Conservation (phyloP, 1,139 yeast genomes). For the Lodderomyces jiufengensis region DNA sequence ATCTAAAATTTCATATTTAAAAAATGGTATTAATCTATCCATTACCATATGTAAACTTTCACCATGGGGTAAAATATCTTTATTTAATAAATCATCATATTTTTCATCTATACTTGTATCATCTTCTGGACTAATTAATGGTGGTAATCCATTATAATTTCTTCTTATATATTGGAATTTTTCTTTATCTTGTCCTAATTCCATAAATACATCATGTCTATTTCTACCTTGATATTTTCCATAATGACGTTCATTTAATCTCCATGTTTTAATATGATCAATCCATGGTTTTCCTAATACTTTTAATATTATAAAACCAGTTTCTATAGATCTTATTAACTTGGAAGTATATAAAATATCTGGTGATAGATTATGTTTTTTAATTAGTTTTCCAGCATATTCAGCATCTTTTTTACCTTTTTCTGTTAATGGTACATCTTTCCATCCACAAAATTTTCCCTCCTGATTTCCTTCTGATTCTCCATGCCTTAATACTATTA, state of each 20-base stretch:
- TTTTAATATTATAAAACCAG: conserved; percentile 58
- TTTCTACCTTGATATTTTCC: conserved; percentile 69
- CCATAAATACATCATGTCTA: conserved; percentile 49
- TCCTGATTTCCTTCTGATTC: conserved; percentile 71
- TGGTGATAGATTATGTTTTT: conserved; percentile 39
- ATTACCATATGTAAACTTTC: conserved; percentile 71
- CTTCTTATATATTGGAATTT: conserved; percentile 63
- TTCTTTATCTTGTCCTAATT: conserved; percentile 53
- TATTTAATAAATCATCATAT: conserved; percentile 28
- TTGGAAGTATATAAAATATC: conserved; percentile 62
- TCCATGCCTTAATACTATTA: conserved; percentile 68
- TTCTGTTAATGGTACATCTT: conserved; percentile 62
- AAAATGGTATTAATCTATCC: conserved; percentile 56
- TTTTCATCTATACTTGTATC: conserved; percentile 44
- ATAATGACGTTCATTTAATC: conserved; percentile 75
- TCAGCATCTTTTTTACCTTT: conserved; percentile 63
- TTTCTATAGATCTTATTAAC: conserved; percentile 61
- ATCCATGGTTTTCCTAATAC: conserved; percentile 43
- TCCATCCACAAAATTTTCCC: conserved; percentile 79
- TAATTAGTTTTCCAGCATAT: conserved; percentile 54
- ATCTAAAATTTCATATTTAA: conserved; percentile 38
- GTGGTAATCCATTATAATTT: conserved; percentile 68
- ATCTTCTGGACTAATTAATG: conserved; percentile 29
- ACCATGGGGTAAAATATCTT: conserved; percentile 50
- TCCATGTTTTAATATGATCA: conserved; percentile 58